Evolutionary conservation across 1,284 basidiomycete genomes (phyloP).

Genomic region (Athelia sp.): DNA sequence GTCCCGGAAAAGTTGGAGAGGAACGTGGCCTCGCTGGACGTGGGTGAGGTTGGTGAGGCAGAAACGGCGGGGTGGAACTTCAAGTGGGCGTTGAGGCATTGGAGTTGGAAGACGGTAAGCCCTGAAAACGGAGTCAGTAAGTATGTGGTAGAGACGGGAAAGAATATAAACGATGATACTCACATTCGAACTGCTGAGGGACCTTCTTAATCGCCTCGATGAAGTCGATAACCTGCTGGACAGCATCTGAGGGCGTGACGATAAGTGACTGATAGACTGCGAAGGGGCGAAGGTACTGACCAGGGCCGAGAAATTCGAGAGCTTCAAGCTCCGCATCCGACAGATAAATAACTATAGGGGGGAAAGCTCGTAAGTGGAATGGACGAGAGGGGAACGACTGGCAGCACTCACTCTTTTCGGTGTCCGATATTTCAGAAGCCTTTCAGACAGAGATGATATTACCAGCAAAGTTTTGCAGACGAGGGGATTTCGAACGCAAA

Average conservation of each 20-base stretch:
- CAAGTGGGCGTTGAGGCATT: too few species aligned
- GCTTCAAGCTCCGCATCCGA: conserved; percentile 6
- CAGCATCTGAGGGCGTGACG: conserved; percentile 5
- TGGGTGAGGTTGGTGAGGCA: not conserved
- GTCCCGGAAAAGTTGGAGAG: conserved; percentile 4
- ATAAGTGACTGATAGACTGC: conserved; percentile 4
- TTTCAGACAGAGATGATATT: too few species aligned
- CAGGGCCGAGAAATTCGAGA: conserved; percentile 9
- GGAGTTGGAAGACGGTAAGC: too few species aligned
- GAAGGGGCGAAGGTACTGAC: conserved; percentile 5
- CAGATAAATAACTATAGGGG: conserved; percentile 4
- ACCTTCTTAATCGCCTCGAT: conserved; percentile 4
- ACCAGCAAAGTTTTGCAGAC: too few species aligned
- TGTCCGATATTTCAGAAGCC: too few species aligned
- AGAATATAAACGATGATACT: conserved; percentile 1
- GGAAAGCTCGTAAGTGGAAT: conserved; percentile 8
- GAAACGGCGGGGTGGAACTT: conserved; percentile 28
- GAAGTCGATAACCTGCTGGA: conserved; percentile 3
- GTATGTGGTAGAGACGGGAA: conserved; percentile 2
- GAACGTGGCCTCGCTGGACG: conserved; percentile 3
- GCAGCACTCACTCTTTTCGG: too few species aligned
- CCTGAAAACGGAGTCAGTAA: conserved; percentile 5
- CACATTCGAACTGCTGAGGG: conserved; percentile 3
- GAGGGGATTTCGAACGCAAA: too few species aligned
- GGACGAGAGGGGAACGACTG: conserved; percentile 4